Percentiles rank a stretch among this genome's conserved stretches.
Evolutionary conservation across 176 grass and related monocot species (phyloP).

Genomic region (Coix lacrymajobi): DNA sequence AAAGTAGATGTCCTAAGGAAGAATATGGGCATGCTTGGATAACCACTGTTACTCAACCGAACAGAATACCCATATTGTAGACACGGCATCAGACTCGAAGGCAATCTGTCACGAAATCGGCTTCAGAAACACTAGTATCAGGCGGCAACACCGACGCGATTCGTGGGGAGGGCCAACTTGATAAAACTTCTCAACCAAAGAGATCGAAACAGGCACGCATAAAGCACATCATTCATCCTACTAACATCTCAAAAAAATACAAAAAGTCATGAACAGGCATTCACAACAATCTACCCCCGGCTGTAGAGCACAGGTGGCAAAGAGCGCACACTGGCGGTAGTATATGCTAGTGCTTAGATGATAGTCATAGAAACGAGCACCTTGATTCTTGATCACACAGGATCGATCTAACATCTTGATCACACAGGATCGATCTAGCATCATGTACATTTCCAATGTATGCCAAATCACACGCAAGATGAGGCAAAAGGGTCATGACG

Average conservation of each 20-base stretch:
- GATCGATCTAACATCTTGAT: background rate
- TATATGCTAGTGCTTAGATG: background rate
- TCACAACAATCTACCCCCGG: background rate
- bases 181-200: background rate
- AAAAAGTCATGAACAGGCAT: background rate
- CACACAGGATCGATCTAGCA: constrained; percentile 11
- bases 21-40: background rate
- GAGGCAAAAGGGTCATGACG: background rate
- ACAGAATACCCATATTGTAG: background rate
- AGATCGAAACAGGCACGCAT: background rate
- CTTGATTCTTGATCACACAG: background rate
- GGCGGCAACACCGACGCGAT: background rate
- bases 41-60: background rate
- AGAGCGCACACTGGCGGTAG: background rate
- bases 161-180: background rate
- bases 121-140: background rate
- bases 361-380: background rate
- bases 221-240: background rate
- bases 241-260: constrained; percentile 16
- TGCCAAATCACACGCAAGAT: background rate
- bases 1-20: background rate
- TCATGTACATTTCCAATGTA: constrained; percentile 17
- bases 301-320: background rate
- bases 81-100: background rate
- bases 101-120: background rate